Base-by-base conservation (phyloP, 2,329 filamentous ascomycete species). In the Volutella citrinella region DNA sequence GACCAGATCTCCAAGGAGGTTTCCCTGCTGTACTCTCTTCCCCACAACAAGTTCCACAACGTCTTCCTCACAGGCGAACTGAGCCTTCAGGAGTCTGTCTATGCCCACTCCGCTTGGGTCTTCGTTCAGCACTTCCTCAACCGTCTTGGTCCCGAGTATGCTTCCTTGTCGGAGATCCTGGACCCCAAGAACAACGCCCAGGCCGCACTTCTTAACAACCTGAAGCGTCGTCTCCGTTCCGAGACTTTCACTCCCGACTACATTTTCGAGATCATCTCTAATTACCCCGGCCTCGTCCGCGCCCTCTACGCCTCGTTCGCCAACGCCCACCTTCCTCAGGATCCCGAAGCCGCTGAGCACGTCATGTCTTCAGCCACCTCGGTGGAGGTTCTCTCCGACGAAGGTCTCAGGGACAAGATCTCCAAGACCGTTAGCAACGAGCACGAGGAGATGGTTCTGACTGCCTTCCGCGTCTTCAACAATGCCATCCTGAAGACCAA, bases 1-100 rank as follows among this genome's bases (percentile, higher is more conserved):
- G 87, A 96, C 66, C 93, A 98, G 66, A 96, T 98, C 69, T 95
- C 93, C 70, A 97, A 97, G 75, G 93, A 98, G 64, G 84, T 95
- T 31, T 97, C 93, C 3, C 77, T 98, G 38, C 74, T 98, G 13
- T 98, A 97, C 78, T 98, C 93, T 63, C 85, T 98, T 49, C 93
- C 93, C 11, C 91, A 95, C 64, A 98, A 95, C 74, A 93, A 90
- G 65, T 88, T 98, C 62, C 91, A 96, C 65, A 71, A 75, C 38
- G 79, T 95, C 51, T 98, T 98, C 63, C 86, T 87, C 31, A 81
- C 78, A 12, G 90, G 90, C 30, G 78, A 84, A 51, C 73, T 98
- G 46, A 96, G 90, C 57, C 73, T 98, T 32, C 93, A 98, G 63
- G 93, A 98, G 68, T 90, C 91, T 10, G 89, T 96, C 54, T 98